Base-by-base conservation (phyloP, 2,329 filamentous ascomycete species). In the Xylaria sp. region DNA sequence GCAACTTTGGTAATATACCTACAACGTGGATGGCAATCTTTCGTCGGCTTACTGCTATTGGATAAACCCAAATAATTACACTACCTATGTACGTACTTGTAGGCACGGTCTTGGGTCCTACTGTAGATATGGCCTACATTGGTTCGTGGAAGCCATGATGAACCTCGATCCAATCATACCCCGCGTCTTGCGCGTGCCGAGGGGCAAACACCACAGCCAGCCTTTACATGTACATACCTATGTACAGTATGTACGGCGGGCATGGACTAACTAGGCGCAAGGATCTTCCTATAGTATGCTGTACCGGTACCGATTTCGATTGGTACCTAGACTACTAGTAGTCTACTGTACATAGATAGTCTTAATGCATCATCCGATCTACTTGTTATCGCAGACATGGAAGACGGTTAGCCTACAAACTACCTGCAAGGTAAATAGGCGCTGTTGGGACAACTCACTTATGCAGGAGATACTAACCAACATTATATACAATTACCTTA, bases 141-240 rank as follows among this genome's bases (percentile, higher is more conserved):
- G 24, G 24, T 12, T 14, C 39, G 17, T 42, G 17, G 39, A 59
- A 47, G 56, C 24, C 14, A 61, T 36, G n/a, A 55, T 27, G 36
- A 56, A 11, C 30, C 36, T 19, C 7, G 51, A 50, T 63, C 61
- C 61, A 63, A 63, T 63, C 61, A 50, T 39, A 45, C 50, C 39
- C 47, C 34, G 30, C 34, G 17, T 47, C 34, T 54, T 55, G 32
- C 24, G 60, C 61, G 14, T 19, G 53, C 17, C 8, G 45, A 51
- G 47, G 24, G 7, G 32, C 53, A 54, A 34, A 34, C 30, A 50
- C 19, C n/a, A n/a, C n/a, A n/a, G n/a, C n/a, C n/a, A 24, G 32
- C 12, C 50, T 53, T 8, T 19, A 11, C 27, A 27, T 21, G n/a
- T 39, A 55, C 7, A 17, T 55, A 54, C 27, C 17, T 42, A 57